These are phyloP conservation scores for Trichoderma guizhouense DNA, from an alignment of 2,329 filamentous ascomycete genomes.

Conservation along the genomic window DNA sequence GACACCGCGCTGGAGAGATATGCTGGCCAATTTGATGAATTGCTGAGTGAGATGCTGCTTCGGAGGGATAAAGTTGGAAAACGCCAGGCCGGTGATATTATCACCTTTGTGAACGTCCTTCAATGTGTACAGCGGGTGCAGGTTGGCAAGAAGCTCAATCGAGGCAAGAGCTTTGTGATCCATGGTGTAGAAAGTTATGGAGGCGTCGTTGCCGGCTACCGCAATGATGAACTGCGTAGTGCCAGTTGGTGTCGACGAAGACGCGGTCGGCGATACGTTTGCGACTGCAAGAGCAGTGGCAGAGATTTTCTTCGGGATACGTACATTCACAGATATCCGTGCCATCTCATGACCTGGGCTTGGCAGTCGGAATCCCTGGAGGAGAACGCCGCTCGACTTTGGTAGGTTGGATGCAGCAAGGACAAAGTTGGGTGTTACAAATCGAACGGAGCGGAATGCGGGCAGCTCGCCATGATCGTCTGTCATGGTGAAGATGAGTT, in stretches of 20 bases:
- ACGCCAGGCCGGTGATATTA: constrained; percentile 57
- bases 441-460: constrained; percentile 56
- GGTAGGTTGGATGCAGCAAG: constrained; percentile 58
- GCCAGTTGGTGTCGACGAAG: constrained; percentile 49
- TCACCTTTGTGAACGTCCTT: constrained; percentile 51
- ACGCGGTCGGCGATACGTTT: constrained; percentile 57
- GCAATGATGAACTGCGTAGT: constrained; percentile 78
- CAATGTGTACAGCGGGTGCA: constrained; percentile 52
- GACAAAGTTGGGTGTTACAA: constrained; percentile 55
- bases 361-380: constrained; percentile 56
- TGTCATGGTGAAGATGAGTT: constrained; percentile 55
- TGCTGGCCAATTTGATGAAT: constrained; percentile 70
- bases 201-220: constrained; percentile 74
- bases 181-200: constrained; percentile 73
- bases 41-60: constrained; percentile 39
- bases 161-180: constrained; percentile 56
- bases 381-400: constrained; percentile 53
- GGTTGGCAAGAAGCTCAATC: constrained; percentile 49
- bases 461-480: constrained; percentile 47
- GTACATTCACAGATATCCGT: constrained; percentile 49
- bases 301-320: constrained; percentile 64
- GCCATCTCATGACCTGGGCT: constrained; percentile 38
- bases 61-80: constrained; percentile 57
- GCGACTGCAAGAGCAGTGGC: constrained; percentile 76
- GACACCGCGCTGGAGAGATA: constrained; percentile 75